Conservation (phyloP, 345 rosid genomes). For the Sisymbrium irio region DNA sequence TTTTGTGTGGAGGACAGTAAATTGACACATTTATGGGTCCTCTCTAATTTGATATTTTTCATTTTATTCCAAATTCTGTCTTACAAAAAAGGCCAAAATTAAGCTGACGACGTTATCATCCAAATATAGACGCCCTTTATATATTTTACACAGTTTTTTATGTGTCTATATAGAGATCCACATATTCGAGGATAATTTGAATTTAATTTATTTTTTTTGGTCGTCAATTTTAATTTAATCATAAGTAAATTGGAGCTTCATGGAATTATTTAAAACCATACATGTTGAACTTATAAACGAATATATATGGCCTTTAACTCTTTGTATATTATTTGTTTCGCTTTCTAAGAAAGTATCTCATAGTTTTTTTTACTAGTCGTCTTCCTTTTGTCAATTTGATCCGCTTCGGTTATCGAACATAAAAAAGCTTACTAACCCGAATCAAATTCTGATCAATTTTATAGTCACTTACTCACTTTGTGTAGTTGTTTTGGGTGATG, state of each 20-base stretch:
- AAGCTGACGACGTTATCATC: slow-evolving; percentile 19
- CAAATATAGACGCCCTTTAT: background rate
- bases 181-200: slow-evolving; percentile 6
- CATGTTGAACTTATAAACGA: background rate
- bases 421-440: background rate
- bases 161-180: background rate
- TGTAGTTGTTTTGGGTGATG: background rate
- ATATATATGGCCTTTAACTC: background rate
- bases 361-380: background rate
- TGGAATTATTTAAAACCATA: background rate
- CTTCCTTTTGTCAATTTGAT: background rate
- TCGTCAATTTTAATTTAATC: background rate
- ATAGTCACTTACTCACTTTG: background rate
- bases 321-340: background rate
- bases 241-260: background rate
- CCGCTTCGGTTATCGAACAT: background rate
- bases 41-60: background rate
- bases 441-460: background rate
- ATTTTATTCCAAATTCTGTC: background rate
- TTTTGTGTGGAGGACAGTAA: slow-evolving; percentile 9
- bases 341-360: background rate
- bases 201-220: too few species aligned
- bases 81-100: background rate
- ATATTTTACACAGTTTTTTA: background rate
- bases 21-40: slow-evolving; percentile 18